Conservation (phyloP, 2,329 filamentous ascomycete genomes). For the Phaeosphaeriaceae sp. region DNA sequence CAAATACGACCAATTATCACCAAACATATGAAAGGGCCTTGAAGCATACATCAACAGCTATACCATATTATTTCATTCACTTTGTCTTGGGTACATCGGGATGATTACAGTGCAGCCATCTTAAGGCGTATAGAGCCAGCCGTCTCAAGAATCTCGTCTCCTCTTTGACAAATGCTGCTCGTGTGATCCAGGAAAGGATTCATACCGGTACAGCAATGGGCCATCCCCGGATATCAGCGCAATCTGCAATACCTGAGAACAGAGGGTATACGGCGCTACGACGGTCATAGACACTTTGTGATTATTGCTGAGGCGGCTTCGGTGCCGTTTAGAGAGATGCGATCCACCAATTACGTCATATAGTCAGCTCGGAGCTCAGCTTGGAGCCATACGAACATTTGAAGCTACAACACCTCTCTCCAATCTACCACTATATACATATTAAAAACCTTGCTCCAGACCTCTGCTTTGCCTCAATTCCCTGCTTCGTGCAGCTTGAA, state of each 20-base stretch:
- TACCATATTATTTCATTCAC: not conserved
- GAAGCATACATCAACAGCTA: not conserved
- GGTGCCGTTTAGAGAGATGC: not conserved
- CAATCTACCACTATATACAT: not conserved
- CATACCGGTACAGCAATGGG: not conserved
- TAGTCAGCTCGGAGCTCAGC: not conserved
- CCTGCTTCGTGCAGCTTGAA: not conserved
- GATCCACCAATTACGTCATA: not conserved
- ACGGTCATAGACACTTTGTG: not conserved
- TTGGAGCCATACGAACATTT: not conserved
- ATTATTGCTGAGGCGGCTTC: not conserved
- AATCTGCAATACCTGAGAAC: too few relatives aligned
- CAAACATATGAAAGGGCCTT: slow-evolving; percentile 71
- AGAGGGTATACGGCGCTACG: not conserved
- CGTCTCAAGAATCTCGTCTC: too few relatives aligned
- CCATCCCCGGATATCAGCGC: not conserved
- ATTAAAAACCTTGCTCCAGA: not conserved
- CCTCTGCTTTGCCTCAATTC: not conserved
- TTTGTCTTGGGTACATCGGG: too few relatives aligned
- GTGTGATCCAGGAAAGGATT: too few relatives aligned
- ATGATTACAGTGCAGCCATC: too few relatives aligned
- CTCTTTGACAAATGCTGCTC: too few relatives aligned
- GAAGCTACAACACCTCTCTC: not conserved
- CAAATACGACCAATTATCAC: slow-evolving; percentile 86
- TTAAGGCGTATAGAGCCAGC: too few relatives aligned